A percentile compares a stretch with the other conserved stretches of the same genome.
Evolutionary conservation across 495 filamentous ascomycete genomes (phyloP).

Genomic region (Talaromyces thailandensis): DNA sequence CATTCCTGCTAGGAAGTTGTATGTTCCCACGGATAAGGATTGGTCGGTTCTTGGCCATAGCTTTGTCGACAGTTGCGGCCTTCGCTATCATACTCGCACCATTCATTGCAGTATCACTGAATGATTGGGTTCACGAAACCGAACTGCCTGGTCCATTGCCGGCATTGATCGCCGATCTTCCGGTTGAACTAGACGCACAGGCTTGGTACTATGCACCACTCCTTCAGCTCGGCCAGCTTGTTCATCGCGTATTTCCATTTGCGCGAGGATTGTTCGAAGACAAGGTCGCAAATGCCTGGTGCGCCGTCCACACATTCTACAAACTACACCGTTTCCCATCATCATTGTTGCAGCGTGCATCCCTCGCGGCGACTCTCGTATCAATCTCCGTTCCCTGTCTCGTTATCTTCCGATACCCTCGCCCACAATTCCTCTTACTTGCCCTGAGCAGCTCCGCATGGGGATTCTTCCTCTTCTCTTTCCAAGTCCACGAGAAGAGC

Average conservation of each 20-base stretch:
- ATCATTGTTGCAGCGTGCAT: conserved; percentile 62
- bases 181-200: conserved; percentile 49
- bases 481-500: conserved; percentile 97
- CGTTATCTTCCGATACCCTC: conserved; percentile 70
- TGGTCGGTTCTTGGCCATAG: conserved; percentile 64
- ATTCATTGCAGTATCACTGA: conserved; percentile 48
- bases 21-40: conserved; percentile 63
- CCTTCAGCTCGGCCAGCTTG: conserved; percentile 68
- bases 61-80: conserved; percentile 57
- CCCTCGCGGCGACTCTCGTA: conserved; percentile 63
- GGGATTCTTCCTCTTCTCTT: conserved; percentile 96
- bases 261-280: conserved; percentile 92
- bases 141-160: conserved; percentile 39
- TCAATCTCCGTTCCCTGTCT: conserved; percentile 71
- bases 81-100: conserved; percentile 72
- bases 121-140: conserved; percentile 47
- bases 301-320: conserved; percentile 75
- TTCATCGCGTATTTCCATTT: conserved; percentile 92
- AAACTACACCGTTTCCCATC: conserved; percentile 68
- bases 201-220: conserved; percentile 60
- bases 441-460: conserved; percentile 76
- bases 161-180: conserved; percentile 49
- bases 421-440: conserved; percentile 65
- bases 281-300: conserved; percentile 98
- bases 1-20: conserved; percentile 82